These are phyloP conservation scores for Thozetella sp. DNA, from an alignment of 495 filamentous ascomycete species.

Conservation along the genomic window DNA sequence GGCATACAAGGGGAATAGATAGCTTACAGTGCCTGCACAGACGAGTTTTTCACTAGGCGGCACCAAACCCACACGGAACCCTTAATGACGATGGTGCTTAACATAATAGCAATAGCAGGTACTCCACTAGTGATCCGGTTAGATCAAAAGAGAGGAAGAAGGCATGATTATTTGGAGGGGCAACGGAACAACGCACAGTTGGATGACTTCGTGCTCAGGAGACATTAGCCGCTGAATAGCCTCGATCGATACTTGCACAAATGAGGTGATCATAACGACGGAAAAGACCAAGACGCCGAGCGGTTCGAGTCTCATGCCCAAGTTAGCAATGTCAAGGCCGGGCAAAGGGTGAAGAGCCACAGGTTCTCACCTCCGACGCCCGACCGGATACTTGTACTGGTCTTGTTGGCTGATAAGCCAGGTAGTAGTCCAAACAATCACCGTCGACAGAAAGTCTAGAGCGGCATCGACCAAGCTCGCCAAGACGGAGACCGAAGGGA, in stretches of 20 bases:
- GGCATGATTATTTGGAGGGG: background rate
- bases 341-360: background rate
- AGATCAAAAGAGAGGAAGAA: background rate
- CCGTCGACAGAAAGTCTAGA: slow-evolving; percentile 83
- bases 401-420: slow-evolving; percentile 73
- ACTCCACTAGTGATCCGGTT: slow-evolving; percentile 35
- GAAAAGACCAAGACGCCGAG: slow-evolving; percentile 81
- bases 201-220: slow-evolving; percentile 66
- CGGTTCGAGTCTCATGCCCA: slow-evolving; percentile 61
- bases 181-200: slow-evolving; percentile 45
- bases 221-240: slow-evolving; percentile 68
- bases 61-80: slow-evolving; percentile 88
- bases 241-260: slow-evolving; percentile 80
- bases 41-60: slow-evolving; percentile 83
- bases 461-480: slow-evolving; percentile 88
- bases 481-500: slow-evolving; percentile 84
- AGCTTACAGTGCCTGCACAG: slow-evolving; percentile 78
- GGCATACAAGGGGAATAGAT: slow-evolving; percentile 5
- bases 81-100: slow-evolving; percentile 80
- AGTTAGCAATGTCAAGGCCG: background rate
- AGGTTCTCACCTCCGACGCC: slow-evolving; percentile 48
- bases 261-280: slow-evolving; percentile 84
- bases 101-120: slow-evolving; percentile 82
- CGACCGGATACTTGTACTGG: slow-evolving; percentile 81
- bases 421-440: slow-evolving; percentile 86